Evolutionary conservation across 1,284 basidiomycete genomes (phyloP), one percentile per base, ranked within the genome.

Genomic region (Cryptococcus floricola): DNA sequence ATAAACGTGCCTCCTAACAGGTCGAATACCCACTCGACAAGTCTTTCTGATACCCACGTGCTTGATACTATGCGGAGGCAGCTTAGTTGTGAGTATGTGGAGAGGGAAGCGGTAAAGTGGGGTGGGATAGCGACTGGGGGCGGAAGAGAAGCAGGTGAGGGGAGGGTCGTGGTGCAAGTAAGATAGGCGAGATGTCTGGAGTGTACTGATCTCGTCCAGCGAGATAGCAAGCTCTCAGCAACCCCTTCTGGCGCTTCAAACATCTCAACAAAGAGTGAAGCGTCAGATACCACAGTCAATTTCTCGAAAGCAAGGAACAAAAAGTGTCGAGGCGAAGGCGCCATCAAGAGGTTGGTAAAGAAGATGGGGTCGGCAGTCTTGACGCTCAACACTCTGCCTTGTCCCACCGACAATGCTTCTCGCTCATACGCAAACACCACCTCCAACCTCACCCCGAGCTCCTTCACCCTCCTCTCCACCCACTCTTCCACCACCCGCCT

Each of bases 321-420:
- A 0, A 80, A 80, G 53, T 82, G 77, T 28, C 62, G 46, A 0
- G 80, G 65, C 0, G 81, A 81, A 1, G 82, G 82, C 9, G 77
- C 72, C 7, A 78, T 62, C 42, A 86, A 73, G 23, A 86, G 68
- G 25, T 82, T 74, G 2, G 79, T 79, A 71, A 84, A 87, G 59
- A 85, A 77, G 5, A 78, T 74, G 0, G 83, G 79, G 8, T 84
- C 81, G 10, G 82, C 76, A 61, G 83, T 83, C 27, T 72, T 75
- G 39, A 87, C 80, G 5, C 63, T 78, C n/a, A 83, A 67, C 47
- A 61, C 59, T 50, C 47, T 25, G 25, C 25, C 38, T 5, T 52
- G 38, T 3, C 34, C 41, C 25, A 25, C 39, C 39, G 18, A 56
- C 34, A 60, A 19, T 4, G 27, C 25, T 1, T 51, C 18, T 25